Base-by-base conservation (phyloP, 2,329 filamentous ascomycete species). In the Penicillium digitatum region DNA sequence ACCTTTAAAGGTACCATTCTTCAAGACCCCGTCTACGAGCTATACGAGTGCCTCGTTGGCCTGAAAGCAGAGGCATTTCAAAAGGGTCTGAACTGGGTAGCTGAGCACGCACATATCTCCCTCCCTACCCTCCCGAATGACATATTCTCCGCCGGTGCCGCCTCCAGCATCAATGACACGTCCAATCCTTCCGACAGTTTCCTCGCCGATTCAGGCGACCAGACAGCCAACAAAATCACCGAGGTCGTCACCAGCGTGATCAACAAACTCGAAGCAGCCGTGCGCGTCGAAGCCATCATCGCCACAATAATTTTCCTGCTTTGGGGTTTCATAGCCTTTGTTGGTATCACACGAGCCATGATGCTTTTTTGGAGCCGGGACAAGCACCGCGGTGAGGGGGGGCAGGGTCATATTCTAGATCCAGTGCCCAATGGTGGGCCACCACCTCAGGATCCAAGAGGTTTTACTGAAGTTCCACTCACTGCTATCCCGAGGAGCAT, bases 11-110 rank as follows among this genome's bases (percentile, higher is more conserved):
- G 85, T 44, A 96, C 93, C 0, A 76, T 92, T 39, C 85, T 96
- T 40, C 82, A 90, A 61, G 83, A 87, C 27, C 89, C 91, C 0
- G 86, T 96, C 66, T 80, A 85, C 66, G 87, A 89, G 40, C 84
- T 96, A 32, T 81, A 96, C 59, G 83, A 89, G 68, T 97, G 94
- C 69, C 80, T 97, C n/a, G 84, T 97, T 61, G 85, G 87, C 8
- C 80, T 95, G 67, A 97, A 97, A 78, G 81, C 97, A 59, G 85
- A 89, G 62, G 83, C 86, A 22, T 84, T 99, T 61, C 85, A 97
- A 71, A 87, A 88, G 68, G 94, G 88, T 12, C 80, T 97, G n/a
- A 95, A 89, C 0, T 99, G 93, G 93, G 88, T 96, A 11, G 84
- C 89, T 66, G 87, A 97, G 62, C 79, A 97, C 69, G 90, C 94